Base-by-base conservation (phyloP, 108 stramenopile species). In the Aureococcus anophagefferens region DNA sequence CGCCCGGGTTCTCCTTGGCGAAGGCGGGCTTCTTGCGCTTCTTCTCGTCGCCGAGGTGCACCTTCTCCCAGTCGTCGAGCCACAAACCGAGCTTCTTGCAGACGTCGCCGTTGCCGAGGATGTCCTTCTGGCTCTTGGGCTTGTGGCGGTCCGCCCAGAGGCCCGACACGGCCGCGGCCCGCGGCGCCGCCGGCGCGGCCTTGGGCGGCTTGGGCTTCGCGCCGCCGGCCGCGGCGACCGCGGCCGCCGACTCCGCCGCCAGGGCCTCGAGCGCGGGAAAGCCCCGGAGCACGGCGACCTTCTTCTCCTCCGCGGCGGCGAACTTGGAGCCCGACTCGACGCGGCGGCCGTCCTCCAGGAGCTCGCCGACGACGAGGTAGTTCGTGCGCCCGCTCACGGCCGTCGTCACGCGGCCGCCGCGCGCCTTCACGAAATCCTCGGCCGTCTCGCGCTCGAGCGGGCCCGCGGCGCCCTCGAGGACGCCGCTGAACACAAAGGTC, bases 121-220 rank as follows among this genome's bases (percentile, higher is more conserved):
- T 89, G 35, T 92, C 90, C 17, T 64, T 34, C 25, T 79, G 81
- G 33, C 30, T 62, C 18, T 30, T 70, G 11, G 96, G 98, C 69
- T 87, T 86, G 84, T 95, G 89, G 78, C 88, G 89, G 79, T 97
- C 96, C 31, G 90, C 94, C 96, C 96, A 98, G 46, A 96, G 76
- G 18, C 78, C 64, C 35, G 68, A 33, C 35, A 62, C 67, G 32
- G 65, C 45, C 18, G 73, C 66, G 5, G 65, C 32, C 35, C 76
- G 32, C 44, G 30, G 31, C 28, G 21, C 45, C 30, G 68, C 29
- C 37, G 73, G 73, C 33, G 64, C 44, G 59, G 31, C 36, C 46
- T n/a, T 68, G 21, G 0, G 35, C 1, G 32, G 45, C 28, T 14
- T 46, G 35, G 32, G 21, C 63, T 35, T 64, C 69, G 46, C 71